Base-by-base conservation (phyloP, 306 rosid species). In the Dryas alaskensis region DNA sequence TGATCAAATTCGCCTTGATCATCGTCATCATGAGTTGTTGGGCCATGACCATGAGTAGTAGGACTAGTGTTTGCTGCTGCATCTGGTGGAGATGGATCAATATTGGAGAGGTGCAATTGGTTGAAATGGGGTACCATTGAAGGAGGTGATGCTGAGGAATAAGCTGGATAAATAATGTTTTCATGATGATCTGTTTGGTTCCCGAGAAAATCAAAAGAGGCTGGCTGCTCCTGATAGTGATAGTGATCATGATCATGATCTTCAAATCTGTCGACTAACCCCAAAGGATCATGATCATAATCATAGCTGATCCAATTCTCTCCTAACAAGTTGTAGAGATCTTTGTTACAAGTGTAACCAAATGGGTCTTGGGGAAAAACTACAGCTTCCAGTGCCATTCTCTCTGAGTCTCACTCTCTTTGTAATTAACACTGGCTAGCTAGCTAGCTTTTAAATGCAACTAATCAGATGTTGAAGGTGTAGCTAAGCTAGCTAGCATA, bases 301-400 rank as follows among this genome's bases (percentile, higher is more conserved):
- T 81, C 80, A 5, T 6, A 81, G 67, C 52, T 31, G 37, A 31
- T 58, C 85, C 86, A 85, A 43, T 62, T 76, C 11, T 76, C 84
- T 52, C 44, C 81, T 39, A 87, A 70, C 69, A 86, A 79, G 85
- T 11, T 75, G 88, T 81, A 91, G 6, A 77, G 74, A 31, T 90
- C 97, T 81, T 81, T 92, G 80, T 65, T 71, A 11, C 80, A 83
- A 44, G 60, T 43, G 72, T 59, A 80, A 59, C 27, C 62, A 31
- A 88, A 83, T 3, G 91, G 92, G 52, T 89, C 87, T 76, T 87
- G 99, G 53, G 86, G 85, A 47, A 78, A 88, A n/a, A 89, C 87
- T 17, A 87, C 87, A 25, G 99, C 90, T 17, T 95, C 98, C 1
- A 95, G 84, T 5, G 98, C 96, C 99, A 95, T 93, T 65, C 67